A percentile compares a stretch with the other conserved stretches of the same genome.
phyloP scores from a whole-genome alignment of 805 yeast species.

The Kodamaea kakaduensis region DNA sequence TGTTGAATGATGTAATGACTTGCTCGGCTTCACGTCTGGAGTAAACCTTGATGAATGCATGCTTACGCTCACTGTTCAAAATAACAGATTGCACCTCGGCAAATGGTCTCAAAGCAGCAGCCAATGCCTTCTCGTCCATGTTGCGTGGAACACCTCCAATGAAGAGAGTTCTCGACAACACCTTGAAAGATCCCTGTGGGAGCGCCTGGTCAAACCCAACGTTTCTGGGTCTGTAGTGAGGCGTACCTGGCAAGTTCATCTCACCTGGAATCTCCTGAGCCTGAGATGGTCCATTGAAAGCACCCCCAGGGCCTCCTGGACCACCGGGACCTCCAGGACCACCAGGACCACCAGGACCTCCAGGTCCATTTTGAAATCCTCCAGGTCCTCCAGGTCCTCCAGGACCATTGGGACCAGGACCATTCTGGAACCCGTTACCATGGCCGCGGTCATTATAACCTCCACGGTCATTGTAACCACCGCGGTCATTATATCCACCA shows the following conservation, averaged over 20 bases:
- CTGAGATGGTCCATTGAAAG: slow-evolving; percentile 2
- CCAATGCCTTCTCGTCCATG: slow-evolving; percentile 73
- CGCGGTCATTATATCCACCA: slow-evolving; percentile 1
- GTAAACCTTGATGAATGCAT: slow-evolving; percentile 93
- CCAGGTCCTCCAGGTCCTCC: background rate
- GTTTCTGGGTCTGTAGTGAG: slow-evolving; percentile 72
- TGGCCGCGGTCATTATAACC: background rate
- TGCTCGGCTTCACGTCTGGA: slow-evolving; percentile 89
- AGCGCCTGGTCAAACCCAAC: slow-evolving; percentile 66
- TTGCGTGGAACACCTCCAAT: slow-evolving; percentile 88
- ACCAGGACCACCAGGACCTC: background rate
- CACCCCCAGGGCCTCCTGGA: background rate
- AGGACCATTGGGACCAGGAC: slow-evolving; percentile 5
- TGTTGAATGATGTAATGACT: slow-evolving; percentile 68
- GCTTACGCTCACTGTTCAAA: slow-evolving; percentile 82
- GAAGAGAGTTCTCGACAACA: slow-evolving; percentile 83
- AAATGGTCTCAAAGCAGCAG: slow-evolving; percentile 69
- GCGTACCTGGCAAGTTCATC: slow-evolving; percentile 63
- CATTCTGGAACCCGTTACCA: slow-evolving; percentile 4
- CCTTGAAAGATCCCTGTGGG: slow-evolving; percentile 78
- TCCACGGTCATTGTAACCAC: background rate
- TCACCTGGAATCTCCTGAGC: slow-evolving; percentile 47
- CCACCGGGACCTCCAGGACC: slow-evolving; percentile 2
- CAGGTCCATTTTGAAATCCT: slow-evolving; percentile 3
- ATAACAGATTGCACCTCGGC: slow-evolving; percentile 92